Evolutionary conservation across 2,329 filamentous ascomycete genomes (phyloP).

Genomic region (Penicillium decumbens): DNA sequence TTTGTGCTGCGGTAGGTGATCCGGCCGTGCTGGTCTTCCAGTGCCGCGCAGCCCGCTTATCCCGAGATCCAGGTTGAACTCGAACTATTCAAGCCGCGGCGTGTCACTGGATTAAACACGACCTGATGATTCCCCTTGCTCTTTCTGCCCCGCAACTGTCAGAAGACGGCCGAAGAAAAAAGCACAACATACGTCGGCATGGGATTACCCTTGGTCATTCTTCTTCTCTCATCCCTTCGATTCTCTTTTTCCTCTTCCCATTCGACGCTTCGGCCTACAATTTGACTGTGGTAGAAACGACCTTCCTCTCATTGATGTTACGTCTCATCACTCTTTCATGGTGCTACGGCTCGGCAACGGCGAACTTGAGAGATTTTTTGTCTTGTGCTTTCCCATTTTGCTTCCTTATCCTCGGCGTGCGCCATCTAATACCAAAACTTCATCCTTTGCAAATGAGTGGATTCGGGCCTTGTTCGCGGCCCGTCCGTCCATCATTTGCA

Average conservation of each 20-base stretch:
- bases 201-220: constrained; percentile 17
- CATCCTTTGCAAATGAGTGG: constrained; percentile 7
- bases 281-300: constrained; percentile 23
- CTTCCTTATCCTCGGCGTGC: constrained; percentile 16
- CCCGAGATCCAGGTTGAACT: constrained; percentile 34
- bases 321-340: constrained; percentile 34
- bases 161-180: constrained; percentile 14
- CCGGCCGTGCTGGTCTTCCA: constrained; percentile 12
- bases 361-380: constrained; percentile 29
- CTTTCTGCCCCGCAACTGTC: constrained; percentile 15
- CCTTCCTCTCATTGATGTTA: constrained; percentile 27
- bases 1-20: constrained; percentile 72
- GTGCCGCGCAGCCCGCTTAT: constrained; percentile 23
- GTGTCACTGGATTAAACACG: constrained; percentile 13
- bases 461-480: not conserved
- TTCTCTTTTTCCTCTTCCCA: constrained; percentile 18
- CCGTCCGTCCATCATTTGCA: not conserved
- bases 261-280: constrained; percentile 19
- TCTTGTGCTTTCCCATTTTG: constrained; percentile 17
- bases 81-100: constrained; percentile 10
- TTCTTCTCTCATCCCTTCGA: constrained; percentile 6
- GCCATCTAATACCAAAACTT: constrained; percentile 20
- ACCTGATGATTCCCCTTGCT: constrained; percentile 9
- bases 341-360: constrained; percentile 37
- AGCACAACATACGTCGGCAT: constrained; percentile 16